Conservation (phyloP, 2,329 filamentous ascomycete genomes). For the Sporothrix dimorphospora region DNA sequence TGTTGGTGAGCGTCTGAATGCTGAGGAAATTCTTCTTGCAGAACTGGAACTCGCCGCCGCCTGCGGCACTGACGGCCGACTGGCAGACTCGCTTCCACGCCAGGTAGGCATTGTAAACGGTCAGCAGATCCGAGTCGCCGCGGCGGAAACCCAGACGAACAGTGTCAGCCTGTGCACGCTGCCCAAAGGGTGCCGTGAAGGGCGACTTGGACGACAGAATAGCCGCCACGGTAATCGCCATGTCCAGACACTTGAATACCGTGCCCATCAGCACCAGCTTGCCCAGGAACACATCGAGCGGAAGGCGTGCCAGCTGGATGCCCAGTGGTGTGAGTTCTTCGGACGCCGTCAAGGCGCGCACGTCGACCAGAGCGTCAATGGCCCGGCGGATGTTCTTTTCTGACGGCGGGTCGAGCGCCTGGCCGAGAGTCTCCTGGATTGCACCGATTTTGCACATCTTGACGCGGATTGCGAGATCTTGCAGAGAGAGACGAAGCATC, state of each 20-base stretch:
- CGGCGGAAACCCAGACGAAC: conserved; percentile 78
- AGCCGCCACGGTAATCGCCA: conserved; percentile 86
- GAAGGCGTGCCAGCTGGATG: conserved; percentile 81
- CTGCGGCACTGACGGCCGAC: conserved; percentile 53
- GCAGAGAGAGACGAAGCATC: conserved; percentile 89
- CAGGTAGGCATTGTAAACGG: conserved; percentile 89
- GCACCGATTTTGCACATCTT: conserved; percentile 97
- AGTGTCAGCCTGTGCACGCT: conserved; percentile 78
- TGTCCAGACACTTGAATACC: conserved; percentile 89
- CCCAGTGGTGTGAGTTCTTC: conserved; percentile 90
- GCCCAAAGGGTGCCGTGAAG: conserved; percentile 84
- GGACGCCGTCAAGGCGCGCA: conserved; percentile 77
- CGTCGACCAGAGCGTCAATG: conserved; percentile 90
- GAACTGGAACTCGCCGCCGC: conserved; percentile 80
- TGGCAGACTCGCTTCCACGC: conserved; percentile 85
- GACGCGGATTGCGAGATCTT: conserved; percentile 92
- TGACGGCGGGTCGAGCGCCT: conserved; percentile 87
- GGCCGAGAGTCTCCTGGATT: conserved; percentile 85
- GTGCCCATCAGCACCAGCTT: conserved; percentile 87
- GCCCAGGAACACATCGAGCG: conserved; percentile 90
- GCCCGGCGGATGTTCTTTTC: conserved; percentile 91
- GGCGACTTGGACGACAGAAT: conserved; percentile 94
- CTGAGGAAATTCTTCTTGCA: conserved; percentile 94
- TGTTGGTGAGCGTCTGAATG: conserved; percentile 83
- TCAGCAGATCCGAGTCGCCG: conserved; percentile 89